Evolutionary conservation across 1,284 basidiomycete species (phyloP), one percentile per base, ranked within the genome.

Genomic region (Serendipita sp.): DNA sequence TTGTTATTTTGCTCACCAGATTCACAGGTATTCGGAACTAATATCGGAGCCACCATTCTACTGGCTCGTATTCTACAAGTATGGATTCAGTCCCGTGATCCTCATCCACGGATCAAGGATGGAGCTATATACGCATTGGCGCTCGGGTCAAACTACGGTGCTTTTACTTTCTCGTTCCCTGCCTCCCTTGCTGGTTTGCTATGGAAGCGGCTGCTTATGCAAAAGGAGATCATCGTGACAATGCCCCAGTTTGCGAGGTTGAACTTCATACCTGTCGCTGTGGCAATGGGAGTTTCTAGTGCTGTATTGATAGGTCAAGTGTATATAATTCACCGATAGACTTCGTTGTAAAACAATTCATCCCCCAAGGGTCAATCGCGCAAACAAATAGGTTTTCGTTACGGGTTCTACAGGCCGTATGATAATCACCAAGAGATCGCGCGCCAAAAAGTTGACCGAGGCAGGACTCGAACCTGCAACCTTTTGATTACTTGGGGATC

Each of bases 1-100:
- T 41, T 60, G 53, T 34, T 29, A 42, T 62, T 26, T 49, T 49
- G 61, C 38, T 34, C 3, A 65, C 53, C 12, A n/a, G 49, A 64
- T 63, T 15, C 66, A 63, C 63, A 60, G n/a, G 12, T 66, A 78
- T 84, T 89, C 26, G 93, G 93, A 0, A 97, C 94, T 8, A 97
- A 97, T 72, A 97, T 98, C 63, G 95, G 94, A 45, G 90, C 92
- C 1, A 97, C 94, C 0, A 95, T 99, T 70, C 79, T 99, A 32
- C 81, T 97, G 26, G 82, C 84, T 49, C 78, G 84, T 49, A 78
- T 85, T 41, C 71, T 84, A 3, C 78, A 78, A 65, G 69, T 72
- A 38, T 77, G 75, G 75, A 64, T 70, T 65, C 55, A 70, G 12
- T 55, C 67, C 3, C 47, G 65, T 6, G 62, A 69, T 55, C 41